phyloP scores from a whole-genome alignment of 805 yeast genomes.

The Cyberlindnera suaveolens region DNA sequence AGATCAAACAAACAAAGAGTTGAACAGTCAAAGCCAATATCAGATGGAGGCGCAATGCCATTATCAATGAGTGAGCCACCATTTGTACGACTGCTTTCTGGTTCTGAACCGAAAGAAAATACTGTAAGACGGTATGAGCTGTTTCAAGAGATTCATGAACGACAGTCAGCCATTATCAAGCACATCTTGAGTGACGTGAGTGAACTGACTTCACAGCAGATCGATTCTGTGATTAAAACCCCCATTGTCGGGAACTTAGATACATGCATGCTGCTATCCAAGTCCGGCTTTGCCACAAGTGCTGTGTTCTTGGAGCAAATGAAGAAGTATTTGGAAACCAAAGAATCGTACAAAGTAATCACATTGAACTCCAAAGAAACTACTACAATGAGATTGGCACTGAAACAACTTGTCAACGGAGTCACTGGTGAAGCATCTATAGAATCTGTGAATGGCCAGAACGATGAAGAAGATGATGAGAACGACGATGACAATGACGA shows the following conservation, averaged over 20 bases:
- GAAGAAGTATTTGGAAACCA: constrained; percentile 3
- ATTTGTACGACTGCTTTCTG: constrained; percentile 14
- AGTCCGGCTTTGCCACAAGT: constrained; percentile 19
- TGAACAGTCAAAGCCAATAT: neutral
- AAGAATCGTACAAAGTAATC: constrained; percentile 10
- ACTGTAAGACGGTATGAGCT: constrained; percentile 12
- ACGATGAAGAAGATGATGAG: constrained; percentile 2
- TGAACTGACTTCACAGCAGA: constrained; percentile 9
- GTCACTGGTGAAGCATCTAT: constrained; percentile 4
- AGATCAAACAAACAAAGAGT: constrained; percentile 9
- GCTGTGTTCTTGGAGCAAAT: constrained; percentile 12
- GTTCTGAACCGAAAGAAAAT: constrained; percentile 13
- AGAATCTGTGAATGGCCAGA: neutral
- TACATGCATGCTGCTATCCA: constrained; percentile 15
- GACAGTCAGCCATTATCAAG: constrained; percentile 12
- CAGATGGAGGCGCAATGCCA: constrained; percentile 14
- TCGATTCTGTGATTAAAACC: constrained; percentile 3
- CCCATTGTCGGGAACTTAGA: constrained; percentile 9
- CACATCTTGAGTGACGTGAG: constrained; percentile 14
- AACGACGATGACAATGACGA: constrained; percentile 8
- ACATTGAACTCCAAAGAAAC: constrained; percentile 21
- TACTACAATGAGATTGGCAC: constrained; percentile 19
- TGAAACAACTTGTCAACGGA: constrained; percentile 18
- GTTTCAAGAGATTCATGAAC: constrained; percentile 6
- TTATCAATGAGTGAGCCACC: constrained; percentile 3